Evolutionary conservation across 176 grass and related monocot species (phyloP).

Genomic region (Coix lacrymajobi): DNA sequence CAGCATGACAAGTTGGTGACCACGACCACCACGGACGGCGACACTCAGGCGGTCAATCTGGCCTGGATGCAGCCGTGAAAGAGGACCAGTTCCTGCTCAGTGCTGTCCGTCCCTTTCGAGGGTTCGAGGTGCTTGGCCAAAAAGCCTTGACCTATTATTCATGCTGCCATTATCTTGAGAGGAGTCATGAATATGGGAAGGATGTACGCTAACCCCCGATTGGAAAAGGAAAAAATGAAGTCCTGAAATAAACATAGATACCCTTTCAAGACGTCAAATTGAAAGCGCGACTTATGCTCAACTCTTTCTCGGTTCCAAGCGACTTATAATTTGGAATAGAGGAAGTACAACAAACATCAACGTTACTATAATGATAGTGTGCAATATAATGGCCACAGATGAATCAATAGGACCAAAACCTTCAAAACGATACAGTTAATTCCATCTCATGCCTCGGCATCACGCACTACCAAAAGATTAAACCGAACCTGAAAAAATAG

Average conservation of each 20-base stretch:
- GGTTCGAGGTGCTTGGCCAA: neutral
- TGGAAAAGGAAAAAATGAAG: too few relatives aligned
- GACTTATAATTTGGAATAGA: too few relatives aligned
- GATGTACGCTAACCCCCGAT: too few relatives aligned
- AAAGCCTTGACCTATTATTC: neutral
- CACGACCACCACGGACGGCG: neutral
- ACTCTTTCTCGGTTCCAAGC: neutral
- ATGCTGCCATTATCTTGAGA: too few relatives aligned
- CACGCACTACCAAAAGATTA: neutral
- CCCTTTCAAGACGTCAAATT: neutral
- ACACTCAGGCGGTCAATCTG: neutral
- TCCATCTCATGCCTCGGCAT: neutral
- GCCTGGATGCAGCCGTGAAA: neutral
- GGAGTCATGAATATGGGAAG: too few relatives aligned
- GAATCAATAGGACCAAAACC: too few relatives aligned
- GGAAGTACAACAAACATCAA: neutral
- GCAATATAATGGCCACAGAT: too few relatives aligned
- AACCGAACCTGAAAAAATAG: neutral
- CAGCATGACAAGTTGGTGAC: neutral
- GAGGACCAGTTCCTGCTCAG: neutral
- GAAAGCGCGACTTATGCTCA: neutral
- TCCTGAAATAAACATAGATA: neutral
- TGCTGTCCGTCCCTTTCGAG: neutral
- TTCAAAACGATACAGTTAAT: neutral
- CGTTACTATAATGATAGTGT: neutral